phyloP scores from a whole-genome alignment of 106 monocot genomes.

The Xerophyta viscosa region DNA sequence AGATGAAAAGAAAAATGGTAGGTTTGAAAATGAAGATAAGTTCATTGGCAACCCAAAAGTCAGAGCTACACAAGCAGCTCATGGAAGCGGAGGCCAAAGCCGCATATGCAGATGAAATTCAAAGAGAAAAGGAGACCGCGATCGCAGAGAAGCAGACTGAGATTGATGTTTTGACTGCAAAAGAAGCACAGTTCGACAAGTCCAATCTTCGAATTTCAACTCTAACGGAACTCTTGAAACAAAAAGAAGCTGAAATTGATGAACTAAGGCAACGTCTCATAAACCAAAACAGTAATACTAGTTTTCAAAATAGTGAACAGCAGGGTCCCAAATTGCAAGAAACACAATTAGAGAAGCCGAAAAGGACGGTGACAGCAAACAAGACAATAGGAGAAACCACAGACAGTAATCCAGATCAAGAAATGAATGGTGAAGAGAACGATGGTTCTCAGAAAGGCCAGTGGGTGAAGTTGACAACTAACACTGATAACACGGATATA shows the following conservation, averaged over 20 bases:
- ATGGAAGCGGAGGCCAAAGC: constrained; percentile 11
- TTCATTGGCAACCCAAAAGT: constrained; percentile 14
- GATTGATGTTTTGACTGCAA: constrained; percentile 14
- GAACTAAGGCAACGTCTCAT: constrained; percentile 12
- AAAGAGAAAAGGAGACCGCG: constrained; percentile 20
- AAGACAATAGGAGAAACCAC: constrained; percentile 4
- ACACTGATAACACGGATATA: constrained; percentile 1
- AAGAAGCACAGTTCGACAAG: constrained; percentile 7
- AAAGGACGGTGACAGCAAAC: background rate
- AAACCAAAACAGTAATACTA: background rate
- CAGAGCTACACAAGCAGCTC: constrained; percentile 28
- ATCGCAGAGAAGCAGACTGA: constrained; percentile 33
- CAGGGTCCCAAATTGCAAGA: background rate
- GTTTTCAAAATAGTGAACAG: background rate
- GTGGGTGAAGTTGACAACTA: constrained; percentile 27
- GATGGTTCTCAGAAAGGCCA: background rate
- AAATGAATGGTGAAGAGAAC: background rate
- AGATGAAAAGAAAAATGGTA: constrained; percentile 26
- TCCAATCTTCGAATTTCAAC: constrained; percentile 3
- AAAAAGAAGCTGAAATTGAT: constrained; percentile 25
- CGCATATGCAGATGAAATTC: constrained; percentile 7
- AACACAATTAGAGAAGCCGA: background rate
- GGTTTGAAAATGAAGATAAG: constrained; percentile 11
- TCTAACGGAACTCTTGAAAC: constrained; percentile 24
- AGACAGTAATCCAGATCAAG: background rate